Evolutionary conservation across 73 alveolate species (phyloP).

Genomic region (Paramecium bursaria): DNA sequence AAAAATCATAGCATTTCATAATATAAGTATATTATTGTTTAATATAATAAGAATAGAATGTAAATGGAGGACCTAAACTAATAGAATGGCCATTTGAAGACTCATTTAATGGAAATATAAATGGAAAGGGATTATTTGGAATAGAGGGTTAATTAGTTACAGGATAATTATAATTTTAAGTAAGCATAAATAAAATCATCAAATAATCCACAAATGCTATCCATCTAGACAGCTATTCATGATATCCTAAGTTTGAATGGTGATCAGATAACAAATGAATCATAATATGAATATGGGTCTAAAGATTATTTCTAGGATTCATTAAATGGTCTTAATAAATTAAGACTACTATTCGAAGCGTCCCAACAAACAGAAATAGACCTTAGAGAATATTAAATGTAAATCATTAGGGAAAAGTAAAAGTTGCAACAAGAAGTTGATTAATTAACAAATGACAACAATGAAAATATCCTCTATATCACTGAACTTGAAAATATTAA

Average conservation of each 20-base stretch:
- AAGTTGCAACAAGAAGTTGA: background rate
- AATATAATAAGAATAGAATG: slow-evolving; percentile 9
- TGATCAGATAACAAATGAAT: slow-evolving; percentile 26
- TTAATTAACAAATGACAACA: background rate
- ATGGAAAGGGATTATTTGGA: slow-evolving; percentile 32
- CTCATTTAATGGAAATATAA: background rate
- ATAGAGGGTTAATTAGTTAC: slow-evolving; percentile 21
- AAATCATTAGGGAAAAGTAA: background rate
- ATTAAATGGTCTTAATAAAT: background rate
- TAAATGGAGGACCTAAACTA: slow-evolving; percentile 35
- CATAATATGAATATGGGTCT: slow-evolving; percentile 32
- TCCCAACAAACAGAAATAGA: slow-evolving; percentile 9
- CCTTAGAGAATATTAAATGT: background rate
- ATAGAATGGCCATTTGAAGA: slow-evolving; percentile 1
- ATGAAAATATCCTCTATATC: slow-evolving; percentile 15
- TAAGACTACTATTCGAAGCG: background rate
- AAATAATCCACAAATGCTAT: background rate
- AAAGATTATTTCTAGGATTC: slow-evolving; percentile 20
- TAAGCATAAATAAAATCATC: slow-evolving; percentile 17
- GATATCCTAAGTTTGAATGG: slow-evolving; percentile 46
- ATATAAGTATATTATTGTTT: no score
- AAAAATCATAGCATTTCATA: slow-evolving; percentile 17
- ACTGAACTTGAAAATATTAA: slow-evolving; percentile 35
- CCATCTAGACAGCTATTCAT: background rate
- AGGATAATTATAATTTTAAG: slow-evolving; percentile 16